Evolutionary conservation across 352 stramenopile species (phyloP), one percentile per base, ranked within the genome.

Genomic region (Thalassiosira oceanica): DNA sequence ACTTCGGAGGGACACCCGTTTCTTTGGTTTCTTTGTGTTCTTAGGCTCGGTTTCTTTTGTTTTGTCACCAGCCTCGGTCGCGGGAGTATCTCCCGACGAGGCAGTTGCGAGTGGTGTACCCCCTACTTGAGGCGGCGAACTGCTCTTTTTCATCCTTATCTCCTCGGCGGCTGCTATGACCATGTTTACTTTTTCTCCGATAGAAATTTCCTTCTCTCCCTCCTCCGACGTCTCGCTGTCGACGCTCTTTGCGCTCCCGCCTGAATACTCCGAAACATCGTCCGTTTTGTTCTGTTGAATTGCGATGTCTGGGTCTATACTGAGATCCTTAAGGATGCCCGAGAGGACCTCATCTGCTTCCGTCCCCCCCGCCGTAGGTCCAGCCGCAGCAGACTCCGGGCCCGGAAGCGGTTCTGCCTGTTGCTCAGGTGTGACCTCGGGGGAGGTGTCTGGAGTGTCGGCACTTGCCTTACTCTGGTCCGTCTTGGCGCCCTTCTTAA

Each of bases 151-250:
- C 33, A 13, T 49, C 11, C 52, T 26, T 13, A 58, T 69, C 56
- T 58, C 58, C 15, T 69, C 58, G 28, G 58, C 48, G 20, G 58
- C 58, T n/a, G 58, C 41, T 24, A 61, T 20, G 6, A 53, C 58
- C 0, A 28, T 45, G 28, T 24, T 28, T 24, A 57, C 45, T 13
- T 36, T 27, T 18, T 43, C 43, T 35, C 16, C 56, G 15, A 45
- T 31, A 15, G 51, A 41, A 11, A 24, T 37, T 6, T 55, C 36
- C 11, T 26, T 44, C 41, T 31, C 45, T 36, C 43, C 54, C 28
- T 64, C 54, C n/a, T 28, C 41, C n/a, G 33, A 21, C n/a, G 26
- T 23, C 26, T 21, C 35, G 26, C 31, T 36, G 26, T 37, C 36
- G 15, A 58, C 1, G 31, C 45, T 55, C 33, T 51, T 55, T 11